Evolutionary conservation across 768 basidiomycete genomes (phyloP), one percentile per base, ranked within the genome.

Genomic region (Russula compacta): DNA sequence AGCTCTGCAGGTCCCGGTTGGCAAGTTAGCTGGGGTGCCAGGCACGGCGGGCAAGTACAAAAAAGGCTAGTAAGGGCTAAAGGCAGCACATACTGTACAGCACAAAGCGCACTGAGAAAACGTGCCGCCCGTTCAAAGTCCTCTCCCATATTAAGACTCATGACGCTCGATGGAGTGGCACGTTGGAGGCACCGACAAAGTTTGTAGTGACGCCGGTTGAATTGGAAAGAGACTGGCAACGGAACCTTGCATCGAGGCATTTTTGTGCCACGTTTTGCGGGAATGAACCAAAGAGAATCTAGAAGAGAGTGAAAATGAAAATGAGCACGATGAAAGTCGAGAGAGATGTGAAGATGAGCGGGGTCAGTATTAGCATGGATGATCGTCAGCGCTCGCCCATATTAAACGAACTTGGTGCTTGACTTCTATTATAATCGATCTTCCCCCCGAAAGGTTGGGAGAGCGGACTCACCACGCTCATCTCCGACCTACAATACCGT

Each of bases 341-440:
- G 71, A 64, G 71, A 14, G 56, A 83, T 63, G 38, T 58, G 49
- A 43, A 49, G 59, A 58, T 58, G 67, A 55, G 58, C 61, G 66
- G 33, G 67, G 54, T 75, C 89, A 92, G 87, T 80, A 91, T 92
- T 91, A 92, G 89, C 89, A 92, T 91, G 89, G 87, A 79, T 62
- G 39, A 61, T 74, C 72, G 76, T 89, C 87, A 78, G 87, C 86
- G 87, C 77, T 72, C 69, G 77, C 75, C 72, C 82, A 85, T 88
- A 80, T 55, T 55, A 73, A 75, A 77, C 73, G 52, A 58, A 46
- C 61, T 91, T 83, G 85, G 89, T 76, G 88, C 89, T 92, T 91
- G 89, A 91, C 89, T 89, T 87, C 88, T 91, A 81, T 83, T 77
- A 78, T 83, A 71, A 79, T 83, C 78, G 89, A 86, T 89, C 83